Evolutionary conservation across 139 green algal genomes (phyloP), one percentile per base, ranked within the genome.

Genomic region (Deuterostichococcus epilithicus): DNA sequence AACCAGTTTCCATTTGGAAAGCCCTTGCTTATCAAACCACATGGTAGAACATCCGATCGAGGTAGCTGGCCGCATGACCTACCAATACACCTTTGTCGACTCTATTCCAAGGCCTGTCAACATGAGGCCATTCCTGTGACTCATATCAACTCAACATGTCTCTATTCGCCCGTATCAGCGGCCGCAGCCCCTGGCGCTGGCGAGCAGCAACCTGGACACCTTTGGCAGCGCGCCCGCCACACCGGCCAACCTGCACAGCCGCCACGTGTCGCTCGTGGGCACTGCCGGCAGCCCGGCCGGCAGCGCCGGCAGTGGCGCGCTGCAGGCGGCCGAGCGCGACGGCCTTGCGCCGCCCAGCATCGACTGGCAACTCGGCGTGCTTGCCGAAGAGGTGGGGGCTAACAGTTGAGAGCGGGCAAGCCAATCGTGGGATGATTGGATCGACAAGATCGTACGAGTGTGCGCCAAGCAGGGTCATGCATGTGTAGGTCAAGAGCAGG

Each of bases 361-460:
- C 35, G 69, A 81, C 3, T 81, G 76, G 70, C 44, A 74, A 33
- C 39, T 81, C 26, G 77, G 70, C 0, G 33, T n/a, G 20, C 60
- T 74, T 39, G 52, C 52, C 18, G 52, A 63, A 20, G 52, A 63
- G 52, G 52, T 63, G 52, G 3, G 42, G n/a, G n/a, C n/a, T n/a
- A n/a, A n/a, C n/a, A n/a, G n/a, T n/a, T n/a, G n/a, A n/a, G n/a
- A n/a, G n/a, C n/a, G n/a, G n/a, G n/a, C n/a, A n/a, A n/a, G n/a
- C n/a, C n/a, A n/a, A n/a, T n/a, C n/a, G n/a, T n/a, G n/a, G n/a
- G n/a, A n/a, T n/a, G n/a, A n/a, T n/a, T n/a, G n/a, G n/a, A n/a
- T n/a, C n/a, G n/a, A n/a, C n/a, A n/a, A n/a, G n/a, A n/a, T n/a
- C n/a, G n/a, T n/a, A n/a, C n/a, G 42, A 52, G 8, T 13, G 13